phyloP scores from a whole-genome alignment of 495 filamentous ascomycete species.

The Aspergillus nanangensis region DNA sequence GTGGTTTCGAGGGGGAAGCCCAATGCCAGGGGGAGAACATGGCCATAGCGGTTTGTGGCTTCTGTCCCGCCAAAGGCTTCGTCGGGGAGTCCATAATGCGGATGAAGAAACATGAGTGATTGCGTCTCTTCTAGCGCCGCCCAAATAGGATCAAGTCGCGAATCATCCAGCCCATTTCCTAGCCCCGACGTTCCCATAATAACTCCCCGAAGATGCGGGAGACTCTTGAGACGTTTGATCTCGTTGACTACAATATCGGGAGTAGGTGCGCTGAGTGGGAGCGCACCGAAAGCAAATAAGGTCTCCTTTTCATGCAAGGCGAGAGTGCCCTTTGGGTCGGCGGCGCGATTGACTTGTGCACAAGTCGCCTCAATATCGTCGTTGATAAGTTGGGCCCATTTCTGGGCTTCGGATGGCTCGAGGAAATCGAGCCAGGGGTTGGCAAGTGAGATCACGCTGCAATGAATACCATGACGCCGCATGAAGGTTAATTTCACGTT shows the following conservation, averaged over 20 bases:
- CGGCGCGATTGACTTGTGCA: conserved; percentile 45
- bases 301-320: conserved; percentile 22
- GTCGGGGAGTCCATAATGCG: conserved; percentile 84
- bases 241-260: conserved; percentile 55
- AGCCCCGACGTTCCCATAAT: conserved; percentile 86
- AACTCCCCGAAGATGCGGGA: conserved; percentile 72
- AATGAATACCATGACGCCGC: conserved; percentile 74
- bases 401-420: conserved; percentile 51
- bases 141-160: conserved; percentile 64
- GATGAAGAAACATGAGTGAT: conserved; percentile 78
- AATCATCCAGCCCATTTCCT: conserved; percentile 79
- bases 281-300: conserved; percentile 75
- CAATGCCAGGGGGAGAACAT: conserved; percentile 80
- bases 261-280: conserved; percentile 68
- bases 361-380: conserved; percentile 71
- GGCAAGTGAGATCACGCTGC: conserved; percentile 82
- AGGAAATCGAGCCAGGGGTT: conserved; percentile 97
- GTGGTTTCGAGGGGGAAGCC: conserved; percentile 95
- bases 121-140: conserved; percentile 57
- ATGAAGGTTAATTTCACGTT: conserved; percentile 79
- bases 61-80: conserved; percentile 65
- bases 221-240: conserved; percentile 53
- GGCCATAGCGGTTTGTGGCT: conserved; percentile 63
- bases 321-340: conserved; percentile 15
- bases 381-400: conserved; percentile 65